These are phyloP conservation scores for Skeletonema grethae DNA, from an alignment of 108 stramenopile species.

Conservation along the genomic window DNA sequence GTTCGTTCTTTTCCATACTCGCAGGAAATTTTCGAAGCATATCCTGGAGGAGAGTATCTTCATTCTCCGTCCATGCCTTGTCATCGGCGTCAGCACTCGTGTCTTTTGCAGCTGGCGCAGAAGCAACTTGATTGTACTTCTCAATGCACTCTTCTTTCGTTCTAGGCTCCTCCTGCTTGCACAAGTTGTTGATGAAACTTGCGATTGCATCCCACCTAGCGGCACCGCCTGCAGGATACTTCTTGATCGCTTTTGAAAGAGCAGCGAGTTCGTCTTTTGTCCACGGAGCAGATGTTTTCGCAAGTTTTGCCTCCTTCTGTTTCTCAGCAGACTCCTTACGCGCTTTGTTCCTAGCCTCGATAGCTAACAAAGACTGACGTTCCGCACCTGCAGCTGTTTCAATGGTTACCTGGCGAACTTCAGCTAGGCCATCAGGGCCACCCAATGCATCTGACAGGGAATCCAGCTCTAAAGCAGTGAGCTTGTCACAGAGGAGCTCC, in stretches of 20 bases:
- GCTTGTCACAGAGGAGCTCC: slow-evolving; percentile 54
- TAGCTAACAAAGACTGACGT: slow-evolving; percentile 37
- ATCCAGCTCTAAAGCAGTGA: slow-evolving; percentile 36
- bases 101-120: slow-evolving; percentile 23
- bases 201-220: slow-evolving; percentile 96
- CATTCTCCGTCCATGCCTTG: slow-evolving; percentile 85
- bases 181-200: slow-evolving; percentile 86
- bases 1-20: slow-evolving; percentile 96
- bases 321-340: slow-evolving; percentile 45
- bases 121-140: slow-evolving; percentile 77
- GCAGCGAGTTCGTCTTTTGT: slow-evolving; percentile 88
- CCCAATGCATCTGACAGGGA: slow-evolving; percentile 41
- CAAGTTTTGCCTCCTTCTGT: slow-evolving; percentile 43
- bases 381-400: slow-evolving; percentile 39
- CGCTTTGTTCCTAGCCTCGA: slow-evolving; percentile 33
- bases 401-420: slow-evolving; percentile 35
- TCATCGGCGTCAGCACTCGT: slow-evolving; percentile 8
- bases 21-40: slow-evolving; percentile 85
- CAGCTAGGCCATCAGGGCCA: slow-evolving; percentile 32
- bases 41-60: slow-evolving; percentile 89
- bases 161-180: slow-evolving; percentile 72
- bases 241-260: slow-evolving; percentile 93
- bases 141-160: slow-evolving; percentile 96
- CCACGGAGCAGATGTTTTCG: slow-evolving; percentile 72
- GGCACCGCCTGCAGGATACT: slow-evolving; percentile 92